Evolutionary conservation across 345 rosid genomes (phyloP).

Genomic region (Camelina laxa): DNA sequence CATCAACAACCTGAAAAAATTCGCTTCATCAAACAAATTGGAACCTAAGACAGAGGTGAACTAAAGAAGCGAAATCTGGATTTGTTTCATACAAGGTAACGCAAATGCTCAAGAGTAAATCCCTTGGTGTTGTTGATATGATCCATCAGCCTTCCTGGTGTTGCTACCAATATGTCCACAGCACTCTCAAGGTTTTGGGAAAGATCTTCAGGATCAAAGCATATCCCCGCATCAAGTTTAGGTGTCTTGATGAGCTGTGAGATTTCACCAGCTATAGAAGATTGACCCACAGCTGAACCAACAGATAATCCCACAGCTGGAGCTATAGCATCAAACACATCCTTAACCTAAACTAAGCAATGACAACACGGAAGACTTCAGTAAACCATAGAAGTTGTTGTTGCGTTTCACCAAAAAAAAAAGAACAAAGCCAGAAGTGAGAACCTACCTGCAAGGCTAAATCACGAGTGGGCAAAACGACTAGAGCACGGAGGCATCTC

Average conservation of each 20-base stretch:
- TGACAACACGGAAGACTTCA: constrained; percentile 21
- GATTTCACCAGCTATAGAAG: constrained; percentile 88
- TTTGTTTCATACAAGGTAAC: constrained; percentile 75
- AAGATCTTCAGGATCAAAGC: constrained; percentile 74
- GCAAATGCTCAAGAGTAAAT: constrained; percentile 90
- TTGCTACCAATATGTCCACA: constrained; percentile 93
- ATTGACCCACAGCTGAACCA: constrained; percentile 95
- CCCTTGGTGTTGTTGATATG: constrained; percentile 87
- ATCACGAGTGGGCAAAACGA: constrained; percentile 95
- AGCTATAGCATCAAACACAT: constrained; percentile 87
- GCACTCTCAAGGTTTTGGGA: constrained; percentile 61
- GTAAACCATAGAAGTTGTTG: constrained; percentile 4
- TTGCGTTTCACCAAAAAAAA: too few relatives aligned
- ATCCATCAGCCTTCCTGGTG: constrained; percentile 99
- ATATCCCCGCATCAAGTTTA: constrained; percentile 79
- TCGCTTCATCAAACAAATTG: background rate
- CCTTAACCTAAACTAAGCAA: constrained; percentile 67
- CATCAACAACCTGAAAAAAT: constrained; percentile 85
- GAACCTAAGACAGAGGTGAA: background rate
- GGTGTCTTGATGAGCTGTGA: constrained; percentile 76
- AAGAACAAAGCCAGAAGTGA: too few relatives aligned
- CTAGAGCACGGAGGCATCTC: constrained; percentile 81
- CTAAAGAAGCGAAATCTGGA: constrained; percentile 1
- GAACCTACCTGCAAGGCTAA: constrained; percentile 79
- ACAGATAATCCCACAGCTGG: constrained; percentile 92